Evolutionary conservation across 176 grass and related monocot genomes (phyloP), one percentile per base, ranked within the genome.

Genomic region (Juncus inflexus): DNA sequence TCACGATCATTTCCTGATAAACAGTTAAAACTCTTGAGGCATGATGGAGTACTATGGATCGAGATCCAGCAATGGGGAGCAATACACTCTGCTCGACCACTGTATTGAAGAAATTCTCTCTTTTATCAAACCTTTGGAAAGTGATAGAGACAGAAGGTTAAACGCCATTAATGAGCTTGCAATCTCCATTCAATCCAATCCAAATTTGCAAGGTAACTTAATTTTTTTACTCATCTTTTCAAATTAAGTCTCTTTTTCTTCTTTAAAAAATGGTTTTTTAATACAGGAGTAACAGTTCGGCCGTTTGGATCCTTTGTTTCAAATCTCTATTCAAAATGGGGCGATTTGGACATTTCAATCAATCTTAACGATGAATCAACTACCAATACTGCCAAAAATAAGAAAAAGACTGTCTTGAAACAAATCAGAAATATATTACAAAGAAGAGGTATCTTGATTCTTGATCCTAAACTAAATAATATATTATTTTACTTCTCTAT

Each of bases 231-330:
- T 41, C 7, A 47, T 47, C 43, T 47, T 47, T 47, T 47, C 9
- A 5, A 47, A 47, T 6, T 47, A 6, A 47, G 9, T 9, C 9
- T 9, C 9, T 9, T 47, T 47, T 47, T 9, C 43, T 47, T 47
- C 43, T 47, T 47, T 47, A 47, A 6, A 0, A 11, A 51, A n/a
- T 39, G 55, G 62, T 4, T 4, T 4, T 63, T 10, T 15, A 62
- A 74, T 15, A 15, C 61, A 97, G 92, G 75, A 74, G 74, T 71
- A 74, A 62, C 60, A 59, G 80, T 91, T 15, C 72, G 65, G 76
- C 85, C 92, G 39, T 97, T 97, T 84, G 92, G 92, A 77, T 97
- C 92, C 52, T 97, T 89, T 84, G 72, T 86, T 74, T 91, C 92
- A 28, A 78, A 91, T 55, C 92, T 97, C 67, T 97, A 91, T 74